Evolutionary conservation across 2,329 filamentous ascomycete genomes (phyloP).

Genomic region (Cryoendolithus antarcticus): DNA sequence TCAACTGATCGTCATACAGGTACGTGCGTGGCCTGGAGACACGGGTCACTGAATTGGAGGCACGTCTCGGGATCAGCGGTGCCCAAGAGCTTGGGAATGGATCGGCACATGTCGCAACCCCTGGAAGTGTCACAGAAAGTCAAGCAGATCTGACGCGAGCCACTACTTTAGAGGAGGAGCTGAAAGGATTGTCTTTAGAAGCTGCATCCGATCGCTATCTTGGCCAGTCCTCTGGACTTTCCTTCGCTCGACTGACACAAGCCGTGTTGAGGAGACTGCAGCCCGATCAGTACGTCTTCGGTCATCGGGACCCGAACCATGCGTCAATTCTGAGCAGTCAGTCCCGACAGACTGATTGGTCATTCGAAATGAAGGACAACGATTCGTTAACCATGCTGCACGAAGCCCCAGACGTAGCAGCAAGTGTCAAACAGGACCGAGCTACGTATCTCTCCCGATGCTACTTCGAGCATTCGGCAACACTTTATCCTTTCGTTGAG

Average conservation of each 20-base stretch:
- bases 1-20: slow-evolving; percentile 7
- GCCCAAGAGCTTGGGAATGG: not conserved
- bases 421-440: slow-evolving; percentile 17
- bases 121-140: slow-evolving; percentile 1
- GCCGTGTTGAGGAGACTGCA: slow-evolving; percentile 30
- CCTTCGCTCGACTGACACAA: slow-evolving; percentile 27
- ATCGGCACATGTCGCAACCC: not conserved
- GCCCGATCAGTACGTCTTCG: slow-evolving; percentile 32
- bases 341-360: slow-evolving; percentile 3
- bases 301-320: slow-evolving; percentile 14
- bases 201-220: slow-evolving; percentile 34
- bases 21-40: slow-evolving; percentile 26
- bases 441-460: slow-evolving; percentile 25
- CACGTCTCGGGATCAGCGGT: slow-evolving; percentile 7
- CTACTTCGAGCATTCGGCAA: slow-evolving; percentile 38
- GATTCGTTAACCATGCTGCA: not conserved
- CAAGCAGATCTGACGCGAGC: slow-evolving; percentile 1
- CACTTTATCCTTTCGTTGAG: slow-evolving; percentile 33
- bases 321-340: slow-evolving; percentile 14
- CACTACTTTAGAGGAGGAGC: slow-evolving; percentile 6
- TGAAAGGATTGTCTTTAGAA: slow-evolving; percentile 27
- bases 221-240: slow-evolving; percentile 33
- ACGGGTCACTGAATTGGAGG: slow-evolving; percentile 16
- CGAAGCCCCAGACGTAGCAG: slow-evolving; percentile 10
- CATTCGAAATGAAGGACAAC: slow-evolving; percentile 1